Evolutionary conservation across 306 rosid species (phyloP).

Genomic region (Vachellia collinsii): DNA sequence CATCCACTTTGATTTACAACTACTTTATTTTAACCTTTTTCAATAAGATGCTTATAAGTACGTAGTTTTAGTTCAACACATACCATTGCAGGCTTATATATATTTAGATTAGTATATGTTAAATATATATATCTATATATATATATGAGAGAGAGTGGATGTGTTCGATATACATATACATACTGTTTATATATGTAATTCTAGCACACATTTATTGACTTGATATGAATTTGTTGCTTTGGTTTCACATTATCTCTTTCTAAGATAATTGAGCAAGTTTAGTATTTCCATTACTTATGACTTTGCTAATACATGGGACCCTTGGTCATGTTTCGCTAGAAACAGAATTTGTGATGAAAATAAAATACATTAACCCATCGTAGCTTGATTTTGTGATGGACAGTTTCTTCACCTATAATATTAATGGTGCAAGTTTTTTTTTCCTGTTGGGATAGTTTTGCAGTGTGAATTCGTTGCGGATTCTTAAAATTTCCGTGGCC

Average conservation of each 20-base stretch:
- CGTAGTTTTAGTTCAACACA: slow-evolving; percentile 6
- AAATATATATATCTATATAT: background rate
- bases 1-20: background rate
- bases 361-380: no score
- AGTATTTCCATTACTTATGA: background rate
- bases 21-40: background rate
- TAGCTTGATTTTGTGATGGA: background rate
- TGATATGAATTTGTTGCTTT: slow-evolving; percentile 10
- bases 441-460: no score
- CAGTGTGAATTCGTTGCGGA: background rate
- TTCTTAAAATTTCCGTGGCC: background rate
- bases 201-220: slow-evolving; percentile 19
- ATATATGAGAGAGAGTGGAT: background rate
- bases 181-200: background rate
- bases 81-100: background rate
- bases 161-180: slow-evolving; percentile 19
- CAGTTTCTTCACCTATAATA: background rate
- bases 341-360: background rate
- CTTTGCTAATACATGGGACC: background rate
- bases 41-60: background rate
- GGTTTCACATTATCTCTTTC: background rate
- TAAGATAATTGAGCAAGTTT: background rate
- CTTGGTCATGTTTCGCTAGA: no score
- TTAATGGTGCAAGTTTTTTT: background rate
- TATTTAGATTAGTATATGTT: background rate